These are phyloP conservation scores for Naganishia friedmannii DNA, from an alignment of 768 basidiomycete genomes.

Conservation along the genomic window DNA sequence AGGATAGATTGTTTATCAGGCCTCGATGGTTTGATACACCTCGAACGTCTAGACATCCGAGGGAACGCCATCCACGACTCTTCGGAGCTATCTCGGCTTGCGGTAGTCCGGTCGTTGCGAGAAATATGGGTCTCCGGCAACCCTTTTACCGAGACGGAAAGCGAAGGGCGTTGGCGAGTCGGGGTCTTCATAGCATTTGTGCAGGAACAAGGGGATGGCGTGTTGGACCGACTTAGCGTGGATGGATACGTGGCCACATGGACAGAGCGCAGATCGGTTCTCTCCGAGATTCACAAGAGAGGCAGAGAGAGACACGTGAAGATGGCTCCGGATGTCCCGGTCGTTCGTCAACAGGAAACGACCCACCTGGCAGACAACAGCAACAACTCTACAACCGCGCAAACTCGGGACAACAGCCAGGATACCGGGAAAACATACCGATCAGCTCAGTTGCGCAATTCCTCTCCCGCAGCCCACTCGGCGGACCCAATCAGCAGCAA, in stretches of 20 bases:
- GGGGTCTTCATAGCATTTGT: slow-evolving; percentile 79
- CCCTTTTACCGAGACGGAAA: slow-evolving; percentile 67
- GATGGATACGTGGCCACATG: slow-evolving; percentile 60
- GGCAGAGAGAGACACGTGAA: neutral
- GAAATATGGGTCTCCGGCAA: slow-evolving; percentile 80
- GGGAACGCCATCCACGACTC: slow-evolving; percentile 75
- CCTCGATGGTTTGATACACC: slow-evolving; percentile 77
- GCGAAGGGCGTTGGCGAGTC: slow-evolving; percentile 62
- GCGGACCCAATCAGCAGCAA: neutral
- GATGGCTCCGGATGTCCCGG: neutral
- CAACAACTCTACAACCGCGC: slow-evolving; percentile 1
- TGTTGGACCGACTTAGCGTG: slow-evolving; percentile 56
- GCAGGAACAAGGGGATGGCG: slow-evolving; percentile 69
- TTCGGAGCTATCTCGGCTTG: slow-evolving; percentile 77
- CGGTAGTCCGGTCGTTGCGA: slow-evolving; percentile 70
- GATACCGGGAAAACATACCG: neutral
- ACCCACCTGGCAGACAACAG: neutral
- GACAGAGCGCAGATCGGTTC: slow-evolving; percentile 37
- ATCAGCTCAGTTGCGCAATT: neutral
- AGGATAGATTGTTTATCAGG: slow-evolving; percentile 93
- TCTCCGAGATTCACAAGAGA: slow-evolving; percentile 14
- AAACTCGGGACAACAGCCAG: neutral
- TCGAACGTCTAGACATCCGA: slow-evolving; percentile 81
- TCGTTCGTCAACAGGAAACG: neutral
- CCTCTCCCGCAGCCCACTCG: neutral